Conservation (phyloP, 2,329 filamentous ascomycete species). For the Lecanicillium sp. region DNA sequence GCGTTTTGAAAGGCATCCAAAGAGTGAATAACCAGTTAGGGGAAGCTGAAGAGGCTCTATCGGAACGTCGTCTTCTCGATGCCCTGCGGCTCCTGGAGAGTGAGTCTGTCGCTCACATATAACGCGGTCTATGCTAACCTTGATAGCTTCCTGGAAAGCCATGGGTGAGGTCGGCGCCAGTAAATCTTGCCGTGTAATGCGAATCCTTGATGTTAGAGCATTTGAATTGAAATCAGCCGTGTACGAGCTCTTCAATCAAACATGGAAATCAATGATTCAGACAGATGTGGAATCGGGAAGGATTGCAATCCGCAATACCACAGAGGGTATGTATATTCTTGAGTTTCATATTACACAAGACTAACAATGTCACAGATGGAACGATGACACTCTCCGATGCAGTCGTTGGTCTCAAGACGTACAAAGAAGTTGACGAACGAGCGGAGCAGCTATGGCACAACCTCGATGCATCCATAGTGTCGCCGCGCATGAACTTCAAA, state of each 20-base stretch:
- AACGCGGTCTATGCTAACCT: not conserved
- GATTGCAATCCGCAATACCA: conserved; percentile 46
- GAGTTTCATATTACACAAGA: not conserved
- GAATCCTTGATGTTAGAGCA: conserved; percentile 56
- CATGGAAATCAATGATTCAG: conserved; percentile 63
- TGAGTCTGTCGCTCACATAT: conserved; percentile 20
- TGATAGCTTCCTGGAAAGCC: conserved; percentile 44
- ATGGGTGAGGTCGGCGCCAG: conserved; percentile 52
- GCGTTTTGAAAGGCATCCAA: conserved; percentile 41
- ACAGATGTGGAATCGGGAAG: conserved; percentile 48
- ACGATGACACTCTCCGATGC: conserved; percentile 46
- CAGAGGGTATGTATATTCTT: conserved; percentile 34
- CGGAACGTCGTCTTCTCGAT: conserved; percentile 47
- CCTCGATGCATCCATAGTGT: conserved; percentile 52
- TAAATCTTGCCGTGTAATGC: conserved; percentile 53
- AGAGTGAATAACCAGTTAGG: conserved; percentile 53
- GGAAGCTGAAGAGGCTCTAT: conserved; percentile 48
- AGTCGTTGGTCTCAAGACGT: conserved; percentile 47
- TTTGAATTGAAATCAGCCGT: conserved; percentile 60
- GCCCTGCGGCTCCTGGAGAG: conserved; percentile 49
- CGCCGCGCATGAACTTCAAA: conserved; percentile 46
- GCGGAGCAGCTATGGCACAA: conserved; percentile 54
- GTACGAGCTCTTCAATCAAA: conserved; percentile 54
- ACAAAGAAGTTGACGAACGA: conserved; percentile 52
- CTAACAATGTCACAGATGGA: conserved; percentile 30